Conservation (phyloP, 192 early-diverging fungal genomes). For the Coemansia sp. region DNA sequence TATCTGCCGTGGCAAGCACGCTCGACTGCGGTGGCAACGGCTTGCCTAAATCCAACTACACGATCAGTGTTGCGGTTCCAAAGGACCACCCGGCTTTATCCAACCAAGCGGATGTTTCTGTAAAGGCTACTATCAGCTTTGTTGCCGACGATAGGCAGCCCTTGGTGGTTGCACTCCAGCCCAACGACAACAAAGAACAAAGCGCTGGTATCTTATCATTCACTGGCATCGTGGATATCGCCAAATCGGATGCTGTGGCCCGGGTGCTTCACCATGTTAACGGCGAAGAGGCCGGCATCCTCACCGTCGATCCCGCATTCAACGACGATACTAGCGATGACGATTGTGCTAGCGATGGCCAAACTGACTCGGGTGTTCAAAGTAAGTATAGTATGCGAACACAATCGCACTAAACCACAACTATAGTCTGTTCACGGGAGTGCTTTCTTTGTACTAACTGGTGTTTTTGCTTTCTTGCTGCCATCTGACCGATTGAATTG, state of each 20-base stretch:
- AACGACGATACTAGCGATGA: neutral
- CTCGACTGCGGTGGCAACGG: neutral
- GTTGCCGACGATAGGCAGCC: neutral
- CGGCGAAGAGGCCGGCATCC: conserved; percentile 2
- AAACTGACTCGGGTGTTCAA: conserved; percentile 2
- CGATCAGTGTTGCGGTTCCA: neutral
- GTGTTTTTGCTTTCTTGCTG: neutral
- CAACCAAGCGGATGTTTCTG: neutral
- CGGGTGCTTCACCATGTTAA: conserved; percentile 2
- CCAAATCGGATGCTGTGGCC: neutral
- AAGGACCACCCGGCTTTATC: conserved; percentile 1
- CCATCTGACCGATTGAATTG: neutral
- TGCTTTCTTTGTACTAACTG: neutral
- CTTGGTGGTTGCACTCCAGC: neutral
- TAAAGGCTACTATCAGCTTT: neutral
- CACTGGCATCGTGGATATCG: neutral
- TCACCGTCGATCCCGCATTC: neutral
- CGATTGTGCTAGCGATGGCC: conserved; percentile 7
- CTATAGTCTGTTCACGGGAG: neutral
- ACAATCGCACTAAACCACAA: neutral
- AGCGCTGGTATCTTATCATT: neutral
- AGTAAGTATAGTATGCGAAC: conserved; percentile 11
- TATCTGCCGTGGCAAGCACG: neutral
- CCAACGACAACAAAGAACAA: neutral
- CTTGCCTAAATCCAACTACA: conserved; percentile 1